Evolutionary conservation across 2,329 filamentous ascomycete species (phyloP), one percentile per base, ranked within the genome.

Genomic region (Diaporthe sp.): DNA sequence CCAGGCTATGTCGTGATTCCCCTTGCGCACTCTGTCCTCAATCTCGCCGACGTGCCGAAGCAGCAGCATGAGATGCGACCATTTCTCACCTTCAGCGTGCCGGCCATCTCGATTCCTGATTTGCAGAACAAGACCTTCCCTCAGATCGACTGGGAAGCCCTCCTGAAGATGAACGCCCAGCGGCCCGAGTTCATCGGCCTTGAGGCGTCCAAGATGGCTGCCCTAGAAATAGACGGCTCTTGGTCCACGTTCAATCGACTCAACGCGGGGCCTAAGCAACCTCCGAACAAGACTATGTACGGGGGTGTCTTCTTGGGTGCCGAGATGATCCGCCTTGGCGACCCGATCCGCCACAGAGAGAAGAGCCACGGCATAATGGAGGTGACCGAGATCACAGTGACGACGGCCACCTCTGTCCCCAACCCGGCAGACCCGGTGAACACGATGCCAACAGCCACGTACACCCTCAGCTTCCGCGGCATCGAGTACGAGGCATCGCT

Each of bases 1-100:
- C 30, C 71, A 10, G 78, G 76, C 17, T 82, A 79, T 52, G 74
- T 75, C 9, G 71, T 84, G 7, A 81, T 80, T 7, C 82, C 82
- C 0, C 77, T 84, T 8, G 82, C 81, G 35, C 79, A 83, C 69
- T 64, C 71, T 7, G 50, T 77, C 5, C 76, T 82, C 19, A 71
- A 72, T 17, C 77, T 79, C 42, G 28, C 60, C 35, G 79, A 73
- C 40, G 77, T 78, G 22, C 30, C 70, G 60, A 83, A 78, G 61
- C 71, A 79, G 13, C 75, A 77, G 71, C 57, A 74, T 13, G 78
- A 80, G 9, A 81, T 84, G 82, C 82, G 82, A 4, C 83, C 83
- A 1, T 84, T 84, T 76, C 78, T 83, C 22, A 83, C 83, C 15
- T 84, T 84, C 64, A 83, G 81, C 76, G 81, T 84, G 8, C 83